Evolutionary conservation across 2,329 filamentous ascomycete species (phyloP), one percentile per base, ranked within the genome.

Genomic region (Hirsutella minnesotensis): DNA sequence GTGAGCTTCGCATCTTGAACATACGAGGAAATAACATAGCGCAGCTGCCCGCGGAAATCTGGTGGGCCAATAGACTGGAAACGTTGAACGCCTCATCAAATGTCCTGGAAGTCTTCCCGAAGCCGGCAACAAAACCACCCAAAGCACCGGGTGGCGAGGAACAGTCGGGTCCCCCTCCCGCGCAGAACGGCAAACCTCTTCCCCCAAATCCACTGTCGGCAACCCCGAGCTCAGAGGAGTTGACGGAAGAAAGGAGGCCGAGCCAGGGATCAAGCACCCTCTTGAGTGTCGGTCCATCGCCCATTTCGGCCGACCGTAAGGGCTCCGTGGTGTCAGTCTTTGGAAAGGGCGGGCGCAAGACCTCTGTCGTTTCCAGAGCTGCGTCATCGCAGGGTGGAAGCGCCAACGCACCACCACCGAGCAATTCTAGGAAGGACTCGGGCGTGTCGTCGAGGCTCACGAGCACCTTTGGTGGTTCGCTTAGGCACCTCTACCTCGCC

Each of bases 61-160:
- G 92, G 92, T 90, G 86, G 71, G 90, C 90, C 41, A 82, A 83
- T 53, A 88, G 83, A 57, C 65, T 98, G 43, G 89, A 96, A 61
- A 90, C 83, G 0, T 74, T 98, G 46, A 98, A 98, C 53, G 81
- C 94, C 12, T 96, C 90, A 1, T 95, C 92, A 10, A 98, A 98
- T 53, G 82, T 96, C 7, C 71, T 98, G 18, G 83, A 89, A 40
- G 79, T 77, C 34, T 96, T 98, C 57, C 92, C 92, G 1, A 95
- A 94, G 57, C 86, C 86, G 19, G 75, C 81, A 2, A 83, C 83
- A 9, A 79, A 86, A 39, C 68, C 79, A 38, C 76, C 80, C 16
- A 78, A 83, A 40, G 62, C 73, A 9, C 75, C 76, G 3, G 71
- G 69, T 9, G 76, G 79, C 24, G 59, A 70, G 20, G 39, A 40